Conservation (phyloP, 495 filamentous ascomycete species). For the Lophiotrema nucula region DNA sequence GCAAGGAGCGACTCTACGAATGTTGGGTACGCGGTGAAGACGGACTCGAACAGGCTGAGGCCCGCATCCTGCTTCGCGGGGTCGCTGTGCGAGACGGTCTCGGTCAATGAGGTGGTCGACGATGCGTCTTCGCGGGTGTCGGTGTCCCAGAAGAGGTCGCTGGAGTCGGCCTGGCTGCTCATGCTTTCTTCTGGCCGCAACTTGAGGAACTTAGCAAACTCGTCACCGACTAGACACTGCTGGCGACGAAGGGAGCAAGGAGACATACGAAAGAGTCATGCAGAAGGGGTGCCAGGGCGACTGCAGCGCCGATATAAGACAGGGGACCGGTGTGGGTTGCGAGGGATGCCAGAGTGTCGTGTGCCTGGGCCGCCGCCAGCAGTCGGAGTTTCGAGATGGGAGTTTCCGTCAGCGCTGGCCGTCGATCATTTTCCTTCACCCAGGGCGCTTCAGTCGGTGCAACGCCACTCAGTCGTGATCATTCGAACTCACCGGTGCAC, state of each 20-base stretch:
- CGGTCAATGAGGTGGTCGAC: neutral
- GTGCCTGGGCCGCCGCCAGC: conserved; percentile 13
- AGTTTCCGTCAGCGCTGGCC: no score
- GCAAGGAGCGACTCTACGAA: conserved; percentile 58
- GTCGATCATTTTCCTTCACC: no score
- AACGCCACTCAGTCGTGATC: no score
- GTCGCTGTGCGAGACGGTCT: conserved; percentile 2
- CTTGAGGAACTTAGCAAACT: conserved; percentile 29
- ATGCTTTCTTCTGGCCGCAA: conserved; percentile 30
- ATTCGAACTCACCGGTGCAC: no score
- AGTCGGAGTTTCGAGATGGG: neutral
- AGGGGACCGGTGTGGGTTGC: conserved; percentile 1
- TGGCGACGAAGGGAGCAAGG: conserved; percentile 32
- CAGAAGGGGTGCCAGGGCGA: conserved; percentile 23
- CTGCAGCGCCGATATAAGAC: conserved; percentile 22
- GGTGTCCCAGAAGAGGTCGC: conserved; percentile 21
- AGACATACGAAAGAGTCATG: conserved; percentile 32
- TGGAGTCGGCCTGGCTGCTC: conserved; percentile 10
- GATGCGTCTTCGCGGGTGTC: conserved; percentile 10
- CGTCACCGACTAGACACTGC: conserved; percentile 29
- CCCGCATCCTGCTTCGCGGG: neutral
- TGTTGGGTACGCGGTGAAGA: conserved; percentile 55
- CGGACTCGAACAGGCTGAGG: conserved; percentile 47
- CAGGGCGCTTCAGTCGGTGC: no score
- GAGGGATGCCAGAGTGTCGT: conserved; percentile 15